Evolutionary conservation across 2,329 filamentous ascomycete species (phyloP).

Genomic region (Alternaria incomplexa): DNA sequence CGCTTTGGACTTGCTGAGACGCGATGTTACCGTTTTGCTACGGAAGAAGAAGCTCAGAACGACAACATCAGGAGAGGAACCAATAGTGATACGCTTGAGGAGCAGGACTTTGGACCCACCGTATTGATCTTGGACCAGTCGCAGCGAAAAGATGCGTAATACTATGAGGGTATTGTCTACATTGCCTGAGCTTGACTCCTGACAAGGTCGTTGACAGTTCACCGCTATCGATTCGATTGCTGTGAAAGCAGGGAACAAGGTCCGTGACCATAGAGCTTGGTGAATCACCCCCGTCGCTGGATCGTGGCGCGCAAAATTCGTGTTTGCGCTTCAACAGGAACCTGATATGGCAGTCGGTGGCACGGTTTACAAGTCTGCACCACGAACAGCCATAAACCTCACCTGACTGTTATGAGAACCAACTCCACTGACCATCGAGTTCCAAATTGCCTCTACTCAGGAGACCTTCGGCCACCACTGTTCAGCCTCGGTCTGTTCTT

Average conservation of each 20-base stretch:
- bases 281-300: not conserved
- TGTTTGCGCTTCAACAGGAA: not conserved
- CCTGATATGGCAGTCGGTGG: not conserved
- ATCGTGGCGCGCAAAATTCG: not conserved
- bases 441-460: not conserved
- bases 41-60: conserved; percentile 10
- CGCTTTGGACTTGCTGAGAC: conserved; percentile 22
- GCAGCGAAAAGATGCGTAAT: not conserved
- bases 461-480: not conserved
- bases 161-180: not conserved
- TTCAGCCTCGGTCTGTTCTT: not conserved
- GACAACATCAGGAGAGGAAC: conserved; percentile 11
- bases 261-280: not conserved
- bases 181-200: not conserved
- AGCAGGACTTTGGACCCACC: conserved; percentile 30
- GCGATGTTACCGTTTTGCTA: conserved; percentile 23
- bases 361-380: not conserved
- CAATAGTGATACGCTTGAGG: conserved; percentile 15
- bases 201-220: not conserved
- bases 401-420: not conserved
- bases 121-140: conserved; percentile 14
- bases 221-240: not conserved
- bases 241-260: not conserved
- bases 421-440: not conserved
- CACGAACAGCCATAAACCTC: not conserved